These are phyloP conservation scores for Platismatia glauca DNA, from an alignment of 495 filamentous ascomycete genomes.

Conservation along the genomic window DNA sequence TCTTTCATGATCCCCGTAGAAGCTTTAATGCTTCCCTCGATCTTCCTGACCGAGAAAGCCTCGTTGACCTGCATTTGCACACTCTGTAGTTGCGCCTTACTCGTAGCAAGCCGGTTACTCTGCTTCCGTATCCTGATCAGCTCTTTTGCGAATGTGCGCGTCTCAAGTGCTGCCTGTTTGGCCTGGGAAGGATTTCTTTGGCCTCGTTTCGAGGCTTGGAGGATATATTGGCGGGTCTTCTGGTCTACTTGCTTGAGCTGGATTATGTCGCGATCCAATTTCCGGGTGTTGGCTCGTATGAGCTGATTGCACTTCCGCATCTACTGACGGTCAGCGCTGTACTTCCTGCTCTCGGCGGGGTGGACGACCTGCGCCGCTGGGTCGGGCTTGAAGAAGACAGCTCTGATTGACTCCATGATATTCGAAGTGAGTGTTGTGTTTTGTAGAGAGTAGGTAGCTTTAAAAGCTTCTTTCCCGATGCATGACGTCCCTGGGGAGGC, in stretches of 20 bases:
- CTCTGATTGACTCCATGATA: slow-evolving; percentile 77
- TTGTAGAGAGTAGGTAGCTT: not conserved
- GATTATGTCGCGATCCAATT: slow-evolving; percentile 86
- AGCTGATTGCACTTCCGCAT: slow-evolving; percentile 93
- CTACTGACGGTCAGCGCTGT: slow-evolving; percentile 35
- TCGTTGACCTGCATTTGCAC: slow-evolving; percentile 98
- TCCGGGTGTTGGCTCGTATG: slow-evolving; percentile 82
- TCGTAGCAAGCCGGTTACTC: slow-evolving; percentile 62
- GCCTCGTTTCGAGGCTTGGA: slow-evolving; percentile 67
- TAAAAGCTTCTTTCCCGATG: not conserved
- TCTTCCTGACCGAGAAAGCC: slow-evolving; percentile 91
- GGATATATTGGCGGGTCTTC: slow-evolving; percentile 80
- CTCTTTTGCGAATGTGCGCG: slow-evolving; percentile 79
- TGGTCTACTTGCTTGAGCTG: slow-evolving; percentile 63
- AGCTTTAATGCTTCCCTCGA: slow-evolving; percentile 83
- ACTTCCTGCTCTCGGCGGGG: not conserved
- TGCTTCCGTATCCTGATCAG: slow-evolving; percentile 76
- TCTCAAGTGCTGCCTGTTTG: slow-evolving; percentile 65
- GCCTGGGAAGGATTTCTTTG: slow-evolving; percentile 66
- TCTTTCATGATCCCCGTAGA: slow-evolving; percentile 94
- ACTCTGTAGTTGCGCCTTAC: slow-evolving; percentile 82
- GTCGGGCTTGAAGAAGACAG: slow-evolving; percentile 85
- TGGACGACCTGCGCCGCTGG: slow-evolving; percentile 72
- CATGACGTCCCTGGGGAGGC: no score
- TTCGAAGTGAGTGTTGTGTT: slow-evolving; percentile 4